Evolutionary conservation across 2,329 filamentous ascomycete genomes (phyloP), one percentile per base, ranked within the genome.

Genomic region (Rhexocercosporidium sp.): DNA sequence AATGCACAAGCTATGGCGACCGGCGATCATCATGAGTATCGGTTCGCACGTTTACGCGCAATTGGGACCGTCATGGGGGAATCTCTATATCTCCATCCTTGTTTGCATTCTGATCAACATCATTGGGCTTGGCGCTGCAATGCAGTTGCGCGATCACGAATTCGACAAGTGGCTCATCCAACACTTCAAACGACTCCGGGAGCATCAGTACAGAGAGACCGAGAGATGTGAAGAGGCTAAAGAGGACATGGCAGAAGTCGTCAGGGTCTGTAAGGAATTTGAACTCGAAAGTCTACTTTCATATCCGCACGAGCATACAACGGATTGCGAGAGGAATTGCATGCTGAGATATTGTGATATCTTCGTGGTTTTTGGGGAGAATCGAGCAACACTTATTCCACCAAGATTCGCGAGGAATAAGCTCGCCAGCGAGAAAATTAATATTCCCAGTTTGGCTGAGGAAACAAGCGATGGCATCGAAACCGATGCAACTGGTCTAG

Each of bases 271-370:
- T 9, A 16, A 56, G 53, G 31, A 12, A 14, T 12, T 56, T 29
- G 53, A 56, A 56, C 18, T 56, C n/a, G 27, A 56, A n/a, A 56
- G 53, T 16, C 53, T 56, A n/a, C n/a, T 56, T 31, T 37, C 29
- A 9, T 56, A 54, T 31, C 53, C 53, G 2, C 29, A 37, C 53
- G 53, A 56, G 9, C 53, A 56, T 37, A 37, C 27, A n/a, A 37
- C n/a, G 18, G 2, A 11, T 2, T 37, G 53, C n/a, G n/a, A 16
- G n/a, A 56, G 14, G 8, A 27, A 37, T 20, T 56, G 53, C n/a
- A 20, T n/a, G 29, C 8, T 56, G 31, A 37, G 31, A 18, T 11
- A 56, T 44, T 3, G 41, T 14, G 41, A 44, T 44, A 44, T 44
- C 6, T 20, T 44, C n/a, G 14, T 44, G 3, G 41, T 44, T 16